A percentile compares a stretch with the other conserved stretches of the same genome.
Evolutionary conservation across 2,329 filamentous ascomycete species (phyloP).

Genomic region (Phoma herbarum): DNA sequence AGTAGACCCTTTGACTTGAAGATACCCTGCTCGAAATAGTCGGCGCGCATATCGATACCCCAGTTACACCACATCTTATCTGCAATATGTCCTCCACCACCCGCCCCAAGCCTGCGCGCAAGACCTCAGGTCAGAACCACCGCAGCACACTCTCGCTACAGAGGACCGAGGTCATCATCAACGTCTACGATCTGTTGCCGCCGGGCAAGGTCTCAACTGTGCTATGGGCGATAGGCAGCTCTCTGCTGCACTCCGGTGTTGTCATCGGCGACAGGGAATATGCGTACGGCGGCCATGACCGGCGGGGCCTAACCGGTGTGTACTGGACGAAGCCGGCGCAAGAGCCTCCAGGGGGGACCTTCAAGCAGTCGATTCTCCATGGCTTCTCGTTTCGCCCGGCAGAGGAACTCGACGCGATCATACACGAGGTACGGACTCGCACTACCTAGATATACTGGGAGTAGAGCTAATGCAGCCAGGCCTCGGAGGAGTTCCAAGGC

Average conservation of each 20-base stretch:
- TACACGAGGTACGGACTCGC: constrained; percentile 59
- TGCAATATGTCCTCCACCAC: constrained; percentile 43
- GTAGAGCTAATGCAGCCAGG: constrained; percentile 50
- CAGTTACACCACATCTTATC: constrained; percentile 16
- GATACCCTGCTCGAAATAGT: constrained; percentile 27
- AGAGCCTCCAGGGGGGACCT: constrained; percentile 79
- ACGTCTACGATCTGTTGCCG: constrained; percentile 81
- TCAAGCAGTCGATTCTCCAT: constrained; percentile 77
- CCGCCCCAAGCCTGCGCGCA: constrained; percentile 49
- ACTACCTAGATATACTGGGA: not conserved
- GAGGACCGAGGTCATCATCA: constrained; percentile 77
- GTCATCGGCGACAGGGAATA: constrained; percentile 84
- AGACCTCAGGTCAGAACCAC: constrained; percentile 60
- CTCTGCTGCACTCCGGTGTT: constrained; percentile 82
- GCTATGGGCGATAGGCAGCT: constrained; percentile 79
- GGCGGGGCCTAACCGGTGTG: constrained; percentile 75
- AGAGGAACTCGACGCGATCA: constrained; percentile 74
- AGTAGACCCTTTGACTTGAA: constrained; percentile 19
- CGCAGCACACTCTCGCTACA: constrained; percentile 73
- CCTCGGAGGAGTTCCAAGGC: constrained; percentile 77
- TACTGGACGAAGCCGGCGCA: constrained; percentile 80
- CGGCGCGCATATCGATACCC: constrained; percentile 16
- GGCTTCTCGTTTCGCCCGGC: constrained; percentile 77
- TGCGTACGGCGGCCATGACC: constrained; percentile 83
- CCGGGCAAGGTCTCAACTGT: constrained; percentile 77